These are phyloP conservation scores for Metschnikowia reukaufii DNA, from an alignment of 805 yeast species.

Conservation along the genomic window DNA sequence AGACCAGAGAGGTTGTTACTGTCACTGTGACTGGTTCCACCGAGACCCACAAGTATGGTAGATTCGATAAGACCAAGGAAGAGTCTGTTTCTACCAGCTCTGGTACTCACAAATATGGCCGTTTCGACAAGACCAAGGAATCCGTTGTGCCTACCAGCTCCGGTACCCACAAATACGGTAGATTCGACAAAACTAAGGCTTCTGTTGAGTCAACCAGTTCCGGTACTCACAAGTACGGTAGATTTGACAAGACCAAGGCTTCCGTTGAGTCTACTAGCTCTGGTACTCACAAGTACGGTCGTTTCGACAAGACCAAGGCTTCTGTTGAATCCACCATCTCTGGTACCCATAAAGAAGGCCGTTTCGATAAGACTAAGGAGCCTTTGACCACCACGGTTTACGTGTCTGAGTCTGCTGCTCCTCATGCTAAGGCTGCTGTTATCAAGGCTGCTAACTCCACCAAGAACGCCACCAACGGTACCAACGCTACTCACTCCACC, in stretches of 20 bases:
- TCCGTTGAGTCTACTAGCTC: conserved; percentile 18
- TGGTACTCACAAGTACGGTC: conserved; percentile 33
- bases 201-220: conserved; percentile 18
- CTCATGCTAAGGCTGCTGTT: conserved; percentile 19
- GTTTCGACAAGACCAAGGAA: conserved; percentile 22
- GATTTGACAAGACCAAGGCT: conserved; percentile 20
- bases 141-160: conserved; percentile 13
- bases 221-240: conserved; percentile 33
- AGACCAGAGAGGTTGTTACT: conserved; percentile 18
- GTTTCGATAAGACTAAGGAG: conserved; percentile 34
- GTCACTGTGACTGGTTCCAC: conserved; percentile 20
- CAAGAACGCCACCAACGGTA: conserved; percentile 17
- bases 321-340: conserved; percentile 31
- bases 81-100: conserved; percentile 13
- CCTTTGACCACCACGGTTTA: conserved; percentile 39
- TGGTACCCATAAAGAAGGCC: conserved; percentile 36
- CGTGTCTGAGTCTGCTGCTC: conserved; percentile 18
- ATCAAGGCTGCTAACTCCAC: conserved; percentile 12
- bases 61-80: conserved; percentile 25
- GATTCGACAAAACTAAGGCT: conserved; percentile 50
- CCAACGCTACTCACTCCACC: conserved; percentile 22
- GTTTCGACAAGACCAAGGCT: conserved; percentile 38
- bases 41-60: conserved; percentile 24
- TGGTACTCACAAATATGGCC: conserved; percentile 22
- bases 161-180: conserved; percentile 54